phyloP scores from a whole-genome alignment of 495 filamentous ascomycete genomes.

The Aspergillus olivimuriae region DNA sequence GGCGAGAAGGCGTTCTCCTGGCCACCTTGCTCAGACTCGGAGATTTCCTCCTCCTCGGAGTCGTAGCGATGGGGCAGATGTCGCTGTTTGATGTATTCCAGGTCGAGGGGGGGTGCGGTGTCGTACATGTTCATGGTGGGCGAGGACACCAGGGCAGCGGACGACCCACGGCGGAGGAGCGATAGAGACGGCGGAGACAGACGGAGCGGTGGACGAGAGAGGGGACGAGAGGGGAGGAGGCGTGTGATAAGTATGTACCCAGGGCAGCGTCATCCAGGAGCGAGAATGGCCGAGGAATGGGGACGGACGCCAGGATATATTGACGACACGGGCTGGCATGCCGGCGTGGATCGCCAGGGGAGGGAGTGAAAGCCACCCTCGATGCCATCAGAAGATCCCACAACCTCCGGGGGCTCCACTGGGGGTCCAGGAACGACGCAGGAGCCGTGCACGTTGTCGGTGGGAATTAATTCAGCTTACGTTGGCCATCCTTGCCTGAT shows the following conservation, averaged over 20 bases:
- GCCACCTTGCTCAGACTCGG: conserved; percentile 32
- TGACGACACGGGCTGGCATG: conserved; percentile 19
- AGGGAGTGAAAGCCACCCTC: conserved; percentile 7
- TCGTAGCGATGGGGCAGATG: conserved; percentile 35
- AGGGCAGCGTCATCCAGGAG: background rate
- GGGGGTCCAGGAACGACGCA: background rate
- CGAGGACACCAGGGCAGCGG: background rate
- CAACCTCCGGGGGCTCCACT: conserved; percentile 7
- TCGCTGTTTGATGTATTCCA: conserved; percentile 33
- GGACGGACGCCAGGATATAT: background rate
- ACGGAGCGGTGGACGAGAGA: too few relatives aligned
- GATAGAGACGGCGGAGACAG: background rate
- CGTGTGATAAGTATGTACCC: background rate
- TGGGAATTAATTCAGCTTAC: conserved; percentile 10
- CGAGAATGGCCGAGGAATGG: background rate
- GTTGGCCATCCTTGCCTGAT: conserved; percentile 14
- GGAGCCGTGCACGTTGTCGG: background rate
- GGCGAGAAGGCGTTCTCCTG: conserved; percentile 32
- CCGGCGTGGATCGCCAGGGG: conserved; percentile 14
- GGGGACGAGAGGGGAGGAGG: background rate
- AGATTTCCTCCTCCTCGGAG: conserved; percentile 40
- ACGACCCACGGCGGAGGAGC: too few relatives aligned
- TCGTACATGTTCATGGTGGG: conserved; percentile 23
- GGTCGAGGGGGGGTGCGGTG: conserved; percentile 18
- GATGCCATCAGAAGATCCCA: conserved; percentile 14